Evolutionary conservation across 1,284 basidiomycete genomes (phyloP).

Genomic region (Cystobasidium sp.): DNA sequence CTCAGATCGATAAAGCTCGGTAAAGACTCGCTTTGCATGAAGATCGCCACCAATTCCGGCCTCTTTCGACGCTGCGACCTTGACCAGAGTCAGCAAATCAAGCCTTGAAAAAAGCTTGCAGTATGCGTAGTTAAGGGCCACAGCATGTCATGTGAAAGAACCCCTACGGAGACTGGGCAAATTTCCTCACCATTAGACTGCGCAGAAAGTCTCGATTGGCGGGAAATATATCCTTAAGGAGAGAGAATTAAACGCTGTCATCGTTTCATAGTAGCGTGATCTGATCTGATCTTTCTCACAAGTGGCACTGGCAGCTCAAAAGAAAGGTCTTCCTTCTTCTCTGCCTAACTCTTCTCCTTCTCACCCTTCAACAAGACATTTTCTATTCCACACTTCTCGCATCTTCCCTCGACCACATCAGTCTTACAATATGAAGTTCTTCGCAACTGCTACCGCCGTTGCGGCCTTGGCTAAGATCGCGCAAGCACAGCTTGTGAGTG

Average conservation of each 20-base stretch:
- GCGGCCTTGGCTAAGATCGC: slow-evolving; percentile 23
- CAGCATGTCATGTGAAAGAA: background rate
- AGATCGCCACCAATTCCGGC: slow-evolving; percentile 28
- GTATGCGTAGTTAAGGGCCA: background rate
- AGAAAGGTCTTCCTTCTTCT: slow-evolving; percentile 13
- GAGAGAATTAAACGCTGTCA: slow-evolving; percentile 21
- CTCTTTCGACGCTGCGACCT: background rate
- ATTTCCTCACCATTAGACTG: background rate
- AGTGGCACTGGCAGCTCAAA: background rate
- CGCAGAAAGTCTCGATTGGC: slow-evolving; percentile 16
- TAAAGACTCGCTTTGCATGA: background rate
- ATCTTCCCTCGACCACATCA: background rate
- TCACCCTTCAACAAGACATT: background rate
- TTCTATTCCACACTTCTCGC: background rate
- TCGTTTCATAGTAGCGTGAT: slow-evolving; percentile 6
- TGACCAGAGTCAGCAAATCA: background rate
- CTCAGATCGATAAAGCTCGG: slow-evolving; percentile 6
- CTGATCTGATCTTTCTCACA: slow-evolving; percentile 18
- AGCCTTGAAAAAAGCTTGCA: background rate
- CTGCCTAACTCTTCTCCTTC: background rate
- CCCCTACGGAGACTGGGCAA: background rate
- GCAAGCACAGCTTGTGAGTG: slow-evolving; percentile 4
- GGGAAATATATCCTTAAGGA: slow-evolving; percentile 1
- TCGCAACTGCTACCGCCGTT: slow-evolving; percentile 20
- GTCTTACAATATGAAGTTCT: slow-evolving; percentile 33